Evolutionary conservation across 176 grass and related monocot species (phyloP).

Genomic region (Eleusine indica): DNA sequence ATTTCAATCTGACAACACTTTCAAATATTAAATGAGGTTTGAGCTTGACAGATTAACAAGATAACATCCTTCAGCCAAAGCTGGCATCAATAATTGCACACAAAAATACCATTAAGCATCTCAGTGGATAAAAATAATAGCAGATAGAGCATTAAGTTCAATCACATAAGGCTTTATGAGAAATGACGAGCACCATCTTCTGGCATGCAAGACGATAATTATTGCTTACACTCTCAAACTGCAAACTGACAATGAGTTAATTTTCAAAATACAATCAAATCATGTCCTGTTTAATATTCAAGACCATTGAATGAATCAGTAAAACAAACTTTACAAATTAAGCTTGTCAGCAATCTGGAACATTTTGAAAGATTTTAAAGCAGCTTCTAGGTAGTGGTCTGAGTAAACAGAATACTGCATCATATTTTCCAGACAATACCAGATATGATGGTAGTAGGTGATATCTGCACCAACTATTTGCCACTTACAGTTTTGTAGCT

Average conservation of each 20-base stretch:
- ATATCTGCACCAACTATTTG: slow-evolving; percentile 12
- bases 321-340: neutral
- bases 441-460: slow-evolving; percentile 13
- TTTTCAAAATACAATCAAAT: slow-evolving; percentile 3
- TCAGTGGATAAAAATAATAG: slow-evolving; percentile 12
- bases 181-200: slow-evolving; percentile 27
- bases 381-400: neutral
- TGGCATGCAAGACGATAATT: slow-evolving; percentile 4
- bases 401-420: slow-evolving; percentile 12
- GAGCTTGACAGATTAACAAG: slow-evolving; percentile 20
- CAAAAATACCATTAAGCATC: slow-evolving; percentile 7
- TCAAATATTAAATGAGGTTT: slow-evolving; percentile 19
- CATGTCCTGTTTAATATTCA: neutral
- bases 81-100: neutral
- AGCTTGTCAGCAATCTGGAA: neutral
- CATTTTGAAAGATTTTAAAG: neutral
- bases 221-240: slow-evolving; percentile 28
- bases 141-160: slow-evolving; percentile 23
- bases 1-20: slow-evolving; percentile 23
- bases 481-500: neutral
- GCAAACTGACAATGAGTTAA: neutral
- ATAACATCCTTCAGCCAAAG: slow-evolving; percentile 1
- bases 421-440: slow-evolving; percentile 30
- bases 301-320: neutral
- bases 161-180: neutral